Evolutionary conservation across 768 basidiomycete genomes (phyloP).

Genomic region (Suillus cothurnatus): DNA sequence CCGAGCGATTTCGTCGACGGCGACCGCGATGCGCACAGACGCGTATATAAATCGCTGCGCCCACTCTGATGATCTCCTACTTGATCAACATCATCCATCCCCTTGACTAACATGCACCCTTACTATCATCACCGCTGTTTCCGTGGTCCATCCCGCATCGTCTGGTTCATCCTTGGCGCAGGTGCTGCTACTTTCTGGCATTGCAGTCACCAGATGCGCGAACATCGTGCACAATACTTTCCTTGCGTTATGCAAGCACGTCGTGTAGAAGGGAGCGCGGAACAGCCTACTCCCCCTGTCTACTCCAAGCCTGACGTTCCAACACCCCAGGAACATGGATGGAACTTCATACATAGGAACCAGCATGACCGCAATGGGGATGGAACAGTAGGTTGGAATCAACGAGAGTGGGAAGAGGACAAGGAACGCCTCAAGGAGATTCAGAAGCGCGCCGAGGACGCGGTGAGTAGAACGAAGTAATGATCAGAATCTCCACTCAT

Average conservation of each 20-base stretch:
- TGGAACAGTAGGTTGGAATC: conserved; percentile 25
- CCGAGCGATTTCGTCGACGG: conserved; percentile 29
- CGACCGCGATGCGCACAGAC: background rate
- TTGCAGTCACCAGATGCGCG: conserved; percentile 45
- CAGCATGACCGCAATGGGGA: conserved; percentile 12
- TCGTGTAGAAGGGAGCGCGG: conserved; percentile 20
- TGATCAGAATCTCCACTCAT: background rate
- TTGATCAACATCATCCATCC: background rate
- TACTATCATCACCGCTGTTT: conserved; percentile 26
- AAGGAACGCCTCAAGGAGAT: conserved; percentile 48
- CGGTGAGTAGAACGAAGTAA: conserved; percentile 36
- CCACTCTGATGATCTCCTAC: background rate
- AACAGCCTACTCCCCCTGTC: conserved; percentile 13
- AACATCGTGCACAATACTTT: conserved; percentile 37
- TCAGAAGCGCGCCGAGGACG: conserved; percentile 51
- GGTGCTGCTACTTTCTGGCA: conserved; percentile 38
- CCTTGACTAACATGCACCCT: conserved; percentile 22
- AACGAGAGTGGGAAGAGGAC: conserved; percentile 48
- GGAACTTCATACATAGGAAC: conserved; percentile 11
- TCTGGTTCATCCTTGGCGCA: conserved; percentile 74
- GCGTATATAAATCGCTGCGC: conserved; percentile 8
- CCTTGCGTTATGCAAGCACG: conserved; percentile 30
- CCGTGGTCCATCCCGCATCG: conserved; percentile 54
- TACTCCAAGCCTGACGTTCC: conserved; percentile 17
- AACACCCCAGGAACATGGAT: conserved; percentile 14